Base-by-base conservation (phyloP, 2,329 filamentous ascomycete species). In the Cadophora sp. region DNA sequence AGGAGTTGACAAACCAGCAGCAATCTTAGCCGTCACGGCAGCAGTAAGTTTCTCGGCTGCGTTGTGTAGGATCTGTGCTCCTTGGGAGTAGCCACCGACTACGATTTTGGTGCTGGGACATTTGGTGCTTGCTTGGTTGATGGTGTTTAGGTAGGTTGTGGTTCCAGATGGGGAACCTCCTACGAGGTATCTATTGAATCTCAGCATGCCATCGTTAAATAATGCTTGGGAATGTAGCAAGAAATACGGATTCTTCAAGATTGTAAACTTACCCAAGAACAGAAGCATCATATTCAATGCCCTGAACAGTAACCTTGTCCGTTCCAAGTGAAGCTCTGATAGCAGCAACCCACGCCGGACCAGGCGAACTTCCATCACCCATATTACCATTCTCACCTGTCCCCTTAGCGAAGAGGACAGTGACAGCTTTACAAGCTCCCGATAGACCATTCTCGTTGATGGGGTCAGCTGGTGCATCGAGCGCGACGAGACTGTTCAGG, bases 361-460 rank as follows among this genome's bases (percentile, higher is more conserved):
- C 63, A 18, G 63, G 53, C 24, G 45, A 50, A 2, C 41, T 39
- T 20, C 63, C 63, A 39, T 33, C 50, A 43, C 61, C 61, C 30
- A 65, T 48, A 43, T 65, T 65, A 9, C 63, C 63, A 1, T 30
- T 33, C 55, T 65, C 63, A 1, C 41, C 43, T 3, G 63, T 65
- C 1, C 63, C 63, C 36, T 59, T 59, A 1, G 63, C 63, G 47
- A 53, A 65, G n/a, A 65, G 33, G 9, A 65, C 47, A 24, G 51
- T 65, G 27, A 65, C 55, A 8, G 45, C 41, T 50, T 60, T 65
- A n/a, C 63, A 65, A 22, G 53, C 30, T 22, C 53, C 53, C 2
- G 30, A 39, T 1, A 56, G 11, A 4, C 33, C 53, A 16, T 56
- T 39, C 53, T 56, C 53, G 4, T 56, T 56, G 30, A 39, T 39